phyloP scores from a whole-genome alignment of 108 stramenopile genomes.

The Cyclostephanos tholiformis region DNA sequence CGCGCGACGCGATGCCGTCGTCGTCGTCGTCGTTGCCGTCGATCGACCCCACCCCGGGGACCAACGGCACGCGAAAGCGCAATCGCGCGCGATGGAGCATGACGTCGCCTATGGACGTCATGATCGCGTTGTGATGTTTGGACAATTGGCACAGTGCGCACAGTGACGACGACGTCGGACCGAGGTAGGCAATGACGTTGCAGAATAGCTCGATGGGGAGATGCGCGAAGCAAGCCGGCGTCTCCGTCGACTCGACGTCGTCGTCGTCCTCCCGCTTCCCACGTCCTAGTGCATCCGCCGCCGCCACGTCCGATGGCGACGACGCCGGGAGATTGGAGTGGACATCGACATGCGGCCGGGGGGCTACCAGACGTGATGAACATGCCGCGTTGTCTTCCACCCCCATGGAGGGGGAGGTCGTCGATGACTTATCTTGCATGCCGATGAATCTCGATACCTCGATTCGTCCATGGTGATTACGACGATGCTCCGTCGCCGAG shows the following conservation, averaged over 20 bases:
- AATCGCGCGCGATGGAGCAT: constrained; percentile 26
- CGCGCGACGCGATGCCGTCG: too few relatives aligned
- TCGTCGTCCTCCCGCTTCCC: not conserved
- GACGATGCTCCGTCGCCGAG: too few relatives aligned
- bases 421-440: not conserved
- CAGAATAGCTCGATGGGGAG: constrained; percentile 26
- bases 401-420: not conserved
- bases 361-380: too few relatives aligned
- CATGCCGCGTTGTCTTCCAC: too few relatives aligned
- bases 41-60: not conserved
- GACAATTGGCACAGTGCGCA: constrained; percentile 15
- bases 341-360: too few relatives aligned
- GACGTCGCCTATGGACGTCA: constrained; percentile 21
- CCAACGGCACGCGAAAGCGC: constrained; percentile 23
- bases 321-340: too few relatives aligned
- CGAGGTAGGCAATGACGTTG: constrained; percentile 25
- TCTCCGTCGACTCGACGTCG: too few relatives aligned
- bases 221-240: constrained; percentile 8
- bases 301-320: too few relatives aligned
- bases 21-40: too few relatives aligned
- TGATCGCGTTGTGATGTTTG: constrained; percentile 7
- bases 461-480: too few relatives aligned
- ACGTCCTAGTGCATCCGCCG: not conserved
- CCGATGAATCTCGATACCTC: constrained; percentile 17
- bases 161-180: constrained; percentile 30